A percentile compares a stretch with the other conserved stretches of the same genome.
phyloP scores from a whole-genome alignment of 169 alveolate genomes.

The Plasmodium adleri region DNA sequence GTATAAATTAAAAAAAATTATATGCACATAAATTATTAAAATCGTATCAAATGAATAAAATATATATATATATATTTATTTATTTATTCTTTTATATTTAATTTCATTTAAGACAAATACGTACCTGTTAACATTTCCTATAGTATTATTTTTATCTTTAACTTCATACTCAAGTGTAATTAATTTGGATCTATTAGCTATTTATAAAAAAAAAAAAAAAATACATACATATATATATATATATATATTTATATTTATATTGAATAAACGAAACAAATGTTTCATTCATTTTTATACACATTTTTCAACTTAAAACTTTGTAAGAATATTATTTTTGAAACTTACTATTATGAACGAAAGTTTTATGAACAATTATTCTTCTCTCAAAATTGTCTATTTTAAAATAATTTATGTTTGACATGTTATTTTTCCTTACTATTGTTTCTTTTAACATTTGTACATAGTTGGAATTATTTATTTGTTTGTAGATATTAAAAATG shows the following conservation, averaged over 20 bases:
- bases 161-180: slow-evolving; percentile 6
- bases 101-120: background rate
- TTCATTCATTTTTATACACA: too few relatives aligned
- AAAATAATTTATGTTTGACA: background rate
- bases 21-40: background rate
- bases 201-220: background rate
- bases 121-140: slow-evolving; percentile 9
- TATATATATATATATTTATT: background rate
- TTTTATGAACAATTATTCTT: slow-evolving; percentile 15
- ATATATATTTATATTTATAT: too few relatives aligned
- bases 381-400: slow-evolving; percentile 11
- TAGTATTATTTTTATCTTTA: background rate
- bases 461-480: slow-evolving; percentile 9
- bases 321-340: too few relatives aligned
- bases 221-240: background rate
- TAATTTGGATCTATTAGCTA: slow-evolving; percentile 5
- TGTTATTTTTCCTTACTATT: slow-evolving; percentile 4
- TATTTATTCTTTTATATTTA: background rate
- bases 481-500: slow-evolving; percentile 10
- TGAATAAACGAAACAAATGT: too few relatives aligned
- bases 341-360: slow-evolving; percentile 18
- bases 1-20: slow-evolving; percentile 1
- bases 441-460: slow-evolving; percentile 2
- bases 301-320: too few relatives aligned
- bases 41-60: too few relatives aligned